Conservation (phyloP, 441 rosid species). For the Melastoma candidum region DNA sequence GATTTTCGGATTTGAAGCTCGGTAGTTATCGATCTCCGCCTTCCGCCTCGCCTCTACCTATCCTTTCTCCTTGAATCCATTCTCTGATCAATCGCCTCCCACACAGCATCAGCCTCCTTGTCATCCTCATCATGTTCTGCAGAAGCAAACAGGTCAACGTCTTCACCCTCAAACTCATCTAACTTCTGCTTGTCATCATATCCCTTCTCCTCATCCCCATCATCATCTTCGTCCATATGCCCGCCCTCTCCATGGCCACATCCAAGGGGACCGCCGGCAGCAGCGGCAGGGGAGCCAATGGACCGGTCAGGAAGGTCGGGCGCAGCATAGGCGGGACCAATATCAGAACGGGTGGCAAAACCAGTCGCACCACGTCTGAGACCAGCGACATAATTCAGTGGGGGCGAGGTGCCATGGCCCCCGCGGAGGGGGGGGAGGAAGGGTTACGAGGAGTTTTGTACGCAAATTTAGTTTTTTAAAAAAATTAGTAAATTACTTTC, state of each 20-base stretch:
- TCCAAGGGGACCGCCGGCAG: conserved; percentile 29
- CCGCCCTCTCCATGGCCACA: conserved; percentile 61
- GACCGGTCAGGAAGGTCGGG: conserved; percentile 81
- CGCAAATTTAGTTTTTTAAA: too few relatives aligned
- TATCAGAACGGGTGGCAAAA: conserved; percentile 86
- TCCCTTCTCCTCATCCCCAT: conserved; percentile 78
- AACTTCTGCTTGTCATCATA: conserved; percentile 95
- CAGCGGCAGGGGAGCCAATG: conserved; percentile 36
- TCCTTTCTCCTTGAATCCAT: conserved; percentile 93
- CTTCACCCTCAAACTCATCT: conserved; percentile 93
- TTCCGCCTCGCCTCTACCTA: conserved; percentile 77
- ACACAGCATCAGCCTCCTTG: conserved; percentile 85
- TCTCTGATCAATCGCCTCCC: conserved; percentile 79
- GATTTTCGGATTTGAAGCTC: conserved; percentile 84
- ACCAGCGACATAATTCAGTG: conserved; percentile 82
- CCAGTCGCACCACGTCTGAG: conserved; percentile 96
- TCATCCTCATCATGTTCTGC: conserved; percentile 93
- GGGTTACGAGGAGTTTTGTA: conserved; percentile 15
- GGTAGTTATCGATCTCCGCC: conserved; percentile 79
- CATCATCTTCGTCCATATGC: conserved; percentile 67
- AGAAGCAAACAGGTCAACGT: conserved; percentile 82
- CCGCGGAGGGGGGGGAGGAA: conserved; percentile 26
- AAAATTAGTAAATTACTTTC: too few relatives aligned
- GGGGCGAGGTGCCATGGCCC: conserved; percentile 29
- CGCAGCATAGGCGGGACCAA: conserved; percentile 92